These are phyloP conservation scores for Aspergillus sparsus DNA, from an alignment of 495 filamentous ascomycete species.

Conservation along the genomic window DNA sequence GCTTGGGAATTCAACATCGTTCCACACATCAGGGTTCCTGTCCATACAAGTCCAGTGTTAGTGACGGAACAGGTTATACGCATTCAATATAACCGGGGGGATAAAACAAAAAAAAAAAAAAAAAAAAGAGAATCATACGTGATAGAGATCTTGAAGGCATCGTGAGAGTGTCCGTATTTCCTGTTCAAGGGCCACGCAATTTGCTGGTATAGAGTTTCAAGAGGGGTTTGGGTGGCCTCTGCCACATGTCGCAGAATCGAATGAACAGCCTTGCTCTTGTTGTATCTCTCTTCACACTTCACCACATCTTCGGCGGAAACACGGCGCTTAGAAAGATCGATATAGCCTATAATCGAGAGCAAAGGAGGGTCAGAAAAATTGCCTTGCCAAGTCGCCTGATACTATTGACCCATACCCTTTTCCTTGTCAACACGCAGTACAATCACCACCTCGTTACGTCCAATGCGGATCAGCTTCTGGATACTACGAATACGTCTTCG, in stretches of 20 bases:
- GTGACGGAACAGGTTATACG: background rate
- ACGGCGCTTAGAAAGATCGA: constrained; percentile 96
- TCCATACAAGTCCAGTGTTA: too few relatives aligned
- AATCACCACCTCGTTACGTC: constrained; percentile 96
- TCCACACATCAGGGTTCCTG: constrained; percentile 95
- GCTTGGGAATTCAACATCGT: constrained; percentile 83
- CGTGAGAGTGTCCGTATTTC: constrained; percentile 94
- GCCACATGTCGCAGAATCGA: constrained; percentile 97
- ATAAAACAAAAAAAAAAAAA: background rate
- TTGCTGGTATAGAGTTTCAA: constrained; percentile 87
- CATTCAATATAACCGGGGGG: constrained; percentile 18
- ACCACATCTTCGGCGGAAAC: constrained; percentile 96
- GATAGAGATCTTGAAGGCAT: constrained; percentile 98
- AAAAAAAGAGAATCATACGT: constrained; percentile 61
- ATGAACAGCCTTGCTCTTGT: constrained; percentile 99
- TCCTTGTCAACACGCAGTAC: constrained; percentile 98
- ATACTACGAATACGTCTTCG: constrained; percentile 96
- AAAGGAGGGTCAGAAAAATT: constrained; percentile 31
- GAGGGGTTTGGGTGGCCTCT: constrained; percentile 91
- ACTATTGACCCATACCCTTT: constrained; percentile 65
- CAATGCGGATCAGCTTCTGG: constrained; percentile 97
- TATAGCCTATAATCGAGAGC: constrained; percentile 65
- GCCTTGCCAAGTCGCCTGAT: background rate
- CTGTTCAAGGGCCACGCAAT: constrained; percentile 98
- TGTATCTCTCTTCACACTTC: constrained; percentile 98